Evolutionary conservation across 148 eudicot genomes (phyloP), one percentile per base, ranked within the genome.

Genomic region (Hydrangea macrophylla): DNA sequence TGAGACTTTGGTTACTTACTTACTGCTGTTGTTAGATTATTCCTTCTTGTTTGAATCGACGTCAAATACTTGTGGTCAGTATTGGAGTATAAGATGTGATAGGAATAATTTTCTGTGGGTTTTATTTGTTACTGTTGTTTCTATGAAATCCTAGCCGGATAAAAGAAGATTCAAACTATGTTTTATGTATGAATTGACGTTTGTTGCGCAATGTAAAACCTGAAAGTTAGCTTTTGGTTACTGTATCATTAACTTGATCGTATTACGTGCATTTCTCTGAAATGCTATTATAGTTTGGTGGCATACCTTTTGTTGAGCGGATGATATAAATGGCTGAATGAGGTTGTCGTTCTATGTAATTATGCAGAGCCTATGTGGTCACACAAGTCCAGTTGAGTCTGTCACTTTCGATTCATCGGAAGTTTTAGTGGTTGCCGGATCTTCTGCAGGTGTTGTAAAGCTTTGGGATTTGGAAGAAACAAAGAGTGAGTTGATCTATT

Each of bases 381-480:
- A 94, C 73, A 83, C 88, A 30, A 90, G 88, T 80, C 87, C 96
- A 45, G 84, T 94, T 24, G 97, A 94, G 80, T 88, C 96, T 53
- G 82, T 87, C 64, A 76, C 88, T 59, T 88, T 94, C 69, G 86
- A 94, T 79, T 79, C 96, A 1, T 25, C 86, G 15, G 97, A 94
- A 75, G 83, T 56, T 63, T 78, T 88, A 73, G 92, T 90, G 64
- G 85, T 85, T 70, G 98, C 86, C 73, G 98, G 98, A 70, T 91
- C 97, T 70, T 87, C 97, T 65, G 80, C 95, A 42, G 98, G 98
- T 76, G 81, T 85, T 42, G 79, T 90, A 63, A 88, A 88, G 81
- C 66, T 94, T 63, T 94, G 98, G 98, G 96, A 94, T 74, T 69
- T 94, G 40, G 86, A 94, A 75, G 92, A 86, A 80, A 82, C 91